These are phyloP conservation scores for Saturnispora quitensis DNA, from an alignment of 805 yeast genomes.

Conservation along the genomic window DNA sequence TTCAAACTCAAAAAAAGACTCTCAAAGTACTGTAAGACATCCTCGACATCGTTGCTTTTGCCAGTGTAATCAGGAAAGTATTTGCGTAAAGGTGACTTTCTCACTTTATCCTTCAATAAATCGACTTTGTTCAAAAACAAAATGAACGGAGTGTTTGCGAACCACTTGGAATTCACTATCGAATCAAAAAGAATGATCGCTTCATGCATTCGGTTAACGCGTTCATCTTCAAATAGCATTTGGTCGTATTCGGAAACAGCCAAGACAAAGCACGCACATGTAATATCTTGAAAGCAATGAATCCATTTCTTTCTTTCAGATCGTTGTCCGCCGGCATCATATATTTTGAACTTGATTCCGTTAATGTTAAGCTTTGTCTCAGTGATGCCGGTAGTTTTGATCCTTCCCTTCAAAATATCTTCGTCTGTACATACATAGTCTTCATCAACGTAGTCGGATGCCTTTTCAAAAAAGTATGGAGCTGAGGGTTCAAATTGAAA, in stretches of 20 bases:
- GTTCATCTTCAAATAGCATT: conserved; percentile 78
- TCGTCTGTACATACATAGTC: conserved; percentile 64
- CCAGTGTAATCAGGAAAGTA: conserved; percentile 78
- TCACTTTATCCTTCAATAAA: conserved; percentile 62
- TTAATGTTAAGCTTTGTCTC: conserved; percentile 69
- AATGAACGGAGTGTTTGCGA: conserved; percentile 76
- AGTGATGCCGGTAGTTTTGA: conserved; percentile 92
- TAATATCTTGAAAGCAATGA: conserved; percentile 85
- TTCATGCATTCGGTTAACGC: conserved; percentile 87
- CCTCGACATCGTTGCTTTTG: conserved; percentile 50
- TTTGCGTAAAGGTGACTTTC: conserved; percentile 51
- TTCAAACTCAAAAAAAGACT: conserved; percentile 55
- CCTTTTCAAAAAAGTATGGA: conserved; percentile 67
- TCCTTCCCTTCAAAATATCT: conserved; percentile 83
- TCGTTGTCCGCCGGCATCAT: conserved; percentile 97
- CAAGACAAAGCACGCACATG: conserved; percentile 78
- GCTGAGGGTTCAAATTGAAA: conserved; percentile 85
- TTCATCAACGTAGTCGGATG: conserved; percentile 53
- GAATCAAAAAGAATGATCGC: conserved; percentile 77
- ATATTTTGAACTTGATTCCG: conserved; percentile 58
- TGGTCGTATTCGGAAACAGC: conserved; percentile 93
- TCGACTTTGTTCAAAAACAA: conserved; percentile 86
- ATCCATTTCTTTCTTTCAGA: conserved; percentile 91
- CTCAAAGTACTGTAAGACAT: conserved; percentile 66
- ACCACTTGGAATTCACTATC: conserved; percentile 79